Conservation (phyloP, 495 filamentous ascomycete genomes). For the Neurospora sp. region DNA sequence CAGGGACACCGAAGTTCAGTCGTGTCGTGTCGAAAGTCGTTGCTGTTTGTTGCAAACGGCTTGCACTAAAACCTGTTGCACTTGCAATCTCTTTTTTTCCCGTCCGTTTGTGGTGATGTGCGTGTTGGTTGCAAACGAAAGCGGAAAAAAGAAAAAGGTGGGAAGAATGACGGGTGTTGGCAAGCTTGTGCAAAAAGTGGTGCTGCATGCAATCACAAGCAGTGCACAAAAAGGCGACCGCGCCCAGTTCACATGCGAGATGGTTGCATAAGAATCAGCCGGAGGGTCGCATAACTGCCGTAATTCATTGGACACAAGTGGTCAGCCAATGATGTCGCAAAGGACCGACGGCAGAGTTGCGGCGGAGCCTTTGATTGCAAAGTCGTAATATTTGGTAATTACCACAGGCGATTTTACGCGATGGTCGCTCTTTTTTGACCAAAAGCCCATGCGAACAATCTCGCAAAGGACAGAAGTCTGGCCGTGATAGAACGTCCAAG, state of each 20-base stretch:
- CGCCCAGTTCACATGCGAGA: background rate
- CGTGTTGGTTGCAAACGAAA: background rate
- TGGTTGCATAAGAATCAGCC: constrained; percentile 1
- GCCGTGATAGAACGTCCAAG: background rate
- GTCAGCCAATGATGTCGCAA: background rate
- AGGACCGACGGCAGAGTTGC: background rate
- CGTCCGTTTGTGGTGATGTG: background rate
- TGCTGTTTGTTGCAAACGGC: background rate
- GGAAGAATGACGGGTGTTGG: background rate
- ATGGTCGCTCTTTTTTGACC: background rate
- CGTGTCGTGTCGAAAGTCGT: background rate
- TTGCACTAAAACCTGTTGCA: background rate
- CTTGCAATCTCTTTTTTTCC: background rate
- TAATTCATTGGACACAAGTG: constrained; percentile 2
- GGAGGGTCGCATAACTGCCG: constrained; percentile 13
- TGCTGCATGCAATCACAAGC: background rate
- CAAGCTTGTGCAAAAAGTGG: background rate
- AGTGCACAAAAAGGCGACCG: background rate
- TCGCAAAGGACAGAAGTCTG: background rate
- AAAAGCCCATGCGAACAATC: background rate
- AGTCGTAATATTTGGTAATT: background rate
- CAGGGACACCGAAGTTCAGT: background rate
- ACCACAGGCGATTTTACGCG: background rate
- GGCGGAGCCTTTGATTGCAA: background rate
- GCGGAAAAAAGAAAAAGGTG: background rate